Base-by-base conservation (phyloP, 192 early-diverging fungal genomes). In the Coemansia guatemalensis region DNA sequence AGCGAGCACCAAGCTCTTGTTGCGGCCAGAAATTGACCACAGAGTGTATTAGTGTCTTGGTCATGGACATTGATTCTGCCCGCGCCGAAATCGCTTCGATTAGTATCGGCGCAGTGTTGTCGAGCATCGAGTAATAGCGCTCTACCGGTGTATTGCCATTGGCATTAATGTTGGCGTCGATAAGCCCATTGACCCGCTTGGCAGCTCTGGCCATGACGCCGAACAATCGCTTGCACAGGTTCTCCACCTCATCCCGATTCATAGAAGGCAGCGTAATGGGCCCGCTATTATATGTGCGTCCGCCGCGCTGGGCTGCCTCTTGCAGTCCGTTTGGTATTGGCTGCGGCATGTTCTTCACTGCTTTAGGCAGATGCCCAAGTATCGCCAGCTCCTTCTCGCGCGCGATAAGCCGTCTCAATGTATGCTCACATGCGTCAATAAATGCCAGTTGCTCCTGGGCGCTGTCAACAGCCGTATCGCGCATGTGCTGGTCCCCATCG, bases 341-440 rank as follows among this genome's bases (percentile, higher is more conserved):
- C 65, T 80, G 77, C 17, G 72, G 71, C 71, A 80, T 74, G 51
- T 68, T 61, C 47, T 68, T 74, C 14, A 80, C 72, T 3, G 54
- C 50, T 58, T 60, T 67, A 24, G 77, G 72, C 57, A 80, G 48
- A 41, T 80, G 77, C 17, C 55, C 49, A 57, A 80, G 51, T n/a
- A 71, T 32, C 5, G 66, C 32, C 41, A 74, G 52, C 65, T 64
- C 77, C 29, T 80, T 71, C 65, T 80, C 77, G 14, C 77, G 72
- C 8, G 32, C 21, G 4, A 80, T 25, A 30, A 74, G 68, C 58
- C 55, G 71, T 18, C 12, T 39, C 53, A 80, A 49, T 3, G 68
- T 68, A 24, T 47, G 49, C 8, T 32, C 25, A 29, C 77, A 80
- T 1, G 60, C 30, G 7, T 56, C 62, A 29, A 74, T 33, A 56